These are phyloP conservation scores for Geum urbanum DNA, from an alignment of 306 rosid genomes.

Conservation along the genomic window DNA sequence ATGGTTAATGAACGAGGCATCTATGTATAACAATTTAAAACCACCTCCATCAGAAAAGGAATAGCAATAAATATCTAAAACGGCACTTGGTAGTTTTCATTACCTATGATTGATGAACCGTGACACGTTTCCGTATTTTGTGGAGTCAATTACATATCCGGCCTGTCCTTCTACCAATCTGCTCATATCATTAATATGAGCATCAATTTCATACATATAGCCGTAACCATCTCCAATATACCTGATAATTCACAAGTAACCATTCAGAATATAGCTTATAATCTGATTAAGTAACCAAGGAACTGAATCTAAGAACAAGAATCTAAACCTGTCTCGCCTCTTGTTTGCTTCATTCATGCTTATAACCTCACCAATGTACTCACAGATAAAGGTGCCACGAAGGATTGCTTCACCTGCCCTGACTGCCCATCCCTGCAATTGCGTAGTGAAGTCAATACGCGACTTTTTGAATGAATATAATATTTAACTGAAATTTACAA, in stretches of 20 bases:
- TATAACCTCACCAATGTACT: slow-evolving; percentile 85
- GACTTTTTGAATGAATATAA: slow-evolving; percentile 20
- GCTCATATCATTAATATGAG: slow-evolving; percentile 80
- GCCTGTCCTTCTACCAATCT: slow-evolving; percentile 73
- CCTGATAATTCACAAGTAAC: slow-evolving; percentile 44
- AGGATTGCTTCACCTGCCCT: slow-evolving; percentile 85
- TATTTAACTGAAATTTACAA: background rate
- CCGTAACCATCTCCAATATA: slow-evolving; percentile 45
- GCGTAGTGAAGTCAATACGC: slow-evolving; percentile 23
- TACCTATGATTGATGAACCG: slow-evolving; percentile 97
- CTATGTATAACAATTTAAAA: background rate
- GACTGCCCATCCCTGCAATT: slow-evolving; percentile 81
- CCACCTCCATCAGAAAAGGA: background rate
- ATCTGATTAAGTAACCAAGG: slow-evolving; percentile 4
- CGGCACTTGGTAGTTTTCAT: slow-evolving; percentile 11
- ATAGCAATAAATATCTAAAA: background rate
- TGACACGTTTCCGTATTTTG: slow-evolving; percentile 80
- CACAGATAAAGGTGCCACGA: slow-evolving; percentile 92
- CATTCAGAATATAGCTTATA: slow-evolving; percentile 20
- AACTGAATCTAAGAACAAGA: slow-evolving; percentile 21
- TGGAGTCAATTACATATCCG: slow-evolving; percentile 60
- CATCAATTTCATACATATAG: slow-evolving; percentile 57
- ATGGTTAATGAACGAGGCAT: slow-evolving; percentile 1
- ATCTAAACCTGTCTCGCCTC: slow-evolving; percentile 60
- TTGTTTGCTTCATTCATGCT: slow-evolving; percentile 61